Evolutionary conservation across 1,284 basidiomycete genomes (phyloP).

Genomic region (Rugosomyces carneus): DNA sequence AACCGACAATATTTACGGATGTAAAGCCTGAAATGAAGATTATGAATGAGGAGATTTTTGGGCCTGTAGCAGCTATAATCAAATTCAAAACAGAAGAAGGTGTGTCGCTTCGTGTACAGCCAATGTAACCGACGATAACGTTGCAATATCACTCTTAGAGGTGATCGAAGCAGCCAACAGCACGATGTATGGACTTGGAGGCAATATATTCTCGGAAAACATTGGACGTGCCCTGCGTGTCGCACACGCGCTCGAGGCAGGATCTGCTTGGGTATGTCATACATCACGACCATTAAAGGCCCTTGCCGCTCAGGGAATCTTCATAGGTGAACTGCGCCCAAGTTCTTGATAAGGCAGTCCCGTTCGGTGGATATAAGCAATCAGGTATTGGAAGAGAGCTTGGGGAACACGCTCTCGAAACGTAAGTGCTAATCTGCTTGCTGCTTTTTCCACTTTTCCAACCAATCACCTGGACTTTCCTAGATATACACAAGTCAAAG

Average conservation of each 20-base stretch:
- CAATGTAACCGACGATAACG: too few relatives aligned
- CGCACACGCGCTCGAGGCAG: slow-evolving; percentile 69
- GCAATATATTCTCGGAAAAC: slow-evolving; percentile 72
- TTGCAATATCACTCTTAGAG: slow-evolving; percentile 26
- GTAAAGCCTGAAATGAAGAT: slow-evolving; percentile 77
- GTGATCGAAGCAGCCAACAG: slow-evolving; percentile 76
- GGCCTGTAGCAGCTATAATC: slow-evolving; percentile 72
- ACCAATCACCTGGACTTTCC: too few relatives aligned
- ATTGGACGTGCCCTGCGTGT: slow-evolving; percentile 63
- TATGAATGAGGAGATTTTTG: slow-evolving; percentile 88
- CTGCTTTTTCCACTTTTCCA: too few relatives aligned
- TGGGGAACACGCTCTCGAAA: too few relatives aligned
- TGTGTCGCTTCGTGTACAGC: too few relatives aligned
- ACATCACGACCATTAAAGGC: background rate
- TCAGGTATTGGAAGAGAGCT: too few relatives aligned
- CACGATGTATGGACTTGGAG: slow-evolving; percentile 73
- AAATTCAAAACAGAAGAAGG: too few relatives aligned
- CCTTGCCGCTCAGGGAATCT: background rate
- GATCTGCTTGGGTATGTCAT: slow-evolving; percentile 53
- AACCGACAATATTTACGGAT: slow-evolving; percentile 82
- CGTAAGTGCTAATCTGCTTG: too few relatives aligned
- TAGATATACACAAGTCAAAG: slow-evolving; percentile 32
- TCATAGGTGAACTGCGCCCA: slow-evolving; percentile 69
- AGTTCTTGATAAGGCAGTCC: slow-evolving; percentile 50
- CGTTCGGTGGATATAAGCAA: slow-evolving; percentile 82